phyloP scores from a whole-genome alignment of 148 eudicot genomes.

The Fagopyrum tataricum region DNA sequence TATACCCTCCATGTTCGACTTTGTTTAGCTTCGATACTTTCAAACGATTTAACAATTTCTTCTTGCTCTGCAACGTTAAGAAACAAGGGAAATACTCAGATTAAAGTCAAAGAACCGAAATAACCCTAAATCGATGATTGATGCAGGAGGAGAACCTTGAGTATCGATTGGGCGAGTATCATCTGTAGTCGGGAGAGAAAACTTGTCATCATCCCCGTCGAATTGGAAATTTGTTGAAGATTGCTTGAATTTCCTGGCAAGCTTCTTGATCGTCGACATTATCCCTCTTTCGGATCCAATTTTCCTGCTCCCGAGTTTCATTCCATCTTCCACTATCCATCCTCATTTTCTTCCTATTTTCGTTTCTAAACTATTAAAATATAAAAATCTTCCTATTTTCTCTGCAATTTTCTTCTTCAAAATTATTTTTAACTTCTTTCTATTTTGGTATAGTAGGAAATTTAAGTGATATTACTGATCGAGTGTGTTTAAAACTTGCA shows the following conservation, averaged over 20 bases:
- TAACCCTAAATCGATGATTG: conserved; percentile 16
- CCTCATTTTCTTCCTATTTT: background rate
- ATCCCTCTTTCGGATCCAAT: conserved; percentile 10
- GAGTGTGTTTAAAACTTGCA: no score
- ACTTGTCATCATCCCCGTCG: conserved; percentile 28
- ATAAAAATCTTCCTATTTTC: no score
- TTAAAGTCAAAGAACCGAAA: background rate
- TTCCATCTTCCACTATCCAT: background rate
- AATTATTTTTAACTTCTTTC: no score
- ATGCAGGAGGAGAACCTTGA: conserved; percentile 35
- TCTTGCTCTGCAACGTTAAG: conserved; percentile 63
- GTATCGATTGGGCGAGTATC: conserved; percentile 72
- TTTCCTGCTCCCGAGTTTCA: background rate
- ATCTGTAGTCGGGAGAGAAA: conserved; percentile 65
- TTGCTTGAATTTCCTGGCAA: conserved; percentile 44
- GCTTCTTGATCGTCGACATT: conserved; percentile 39
- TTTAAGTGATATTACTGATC: no score
- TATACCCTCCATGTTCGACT: conserved; percentile 77
- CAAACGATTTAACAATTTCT: conserved; percentile 76
- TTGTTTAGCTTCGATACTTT: conserved; percentile 49
- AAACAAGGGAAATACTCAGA: background rate
- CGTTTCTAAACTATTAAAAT: background rate
- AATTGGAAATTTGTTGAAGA: conserved; percentile 13
- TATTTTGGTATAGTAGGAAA: no score
- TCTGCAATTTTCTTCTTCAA: no score